Conservation (phyloP, 352 stramenopile species). For the Ophiocytium majus region DNA sequence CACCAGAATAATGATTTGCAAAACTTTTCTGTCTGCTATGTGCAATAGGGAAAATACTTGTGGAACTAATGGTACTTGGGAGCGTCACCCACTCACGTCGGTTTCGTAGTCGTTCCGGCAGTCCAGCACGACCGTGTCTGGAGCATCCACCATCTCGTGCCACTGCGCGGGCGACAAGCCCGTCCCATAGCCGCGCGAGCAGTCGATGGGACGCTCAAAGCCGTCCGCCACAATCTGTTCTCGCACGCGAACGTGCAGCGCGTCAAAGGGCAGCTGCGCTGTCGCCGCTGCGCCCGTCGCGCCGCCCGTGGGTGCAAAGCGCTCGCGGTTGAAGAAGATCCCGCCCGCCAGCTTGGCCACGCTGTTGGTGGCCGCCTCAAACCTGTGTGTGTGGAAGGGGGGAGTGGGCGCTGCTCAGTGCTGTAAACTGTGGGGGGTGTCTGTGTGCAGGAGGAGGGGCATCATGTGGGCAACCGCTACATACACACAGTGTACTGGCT, state of each 20-base stretch:
- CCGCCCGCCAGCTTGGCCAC: slow-evolving; percentile 62
- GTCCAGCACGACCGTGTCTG: slow-evolving; percentile 67
- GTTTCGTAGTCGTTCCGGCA: slow-evolving; percentile 76
- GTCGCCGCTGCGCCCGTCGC: background rate
- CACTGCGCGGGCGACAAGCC: slow-evolving; percentile 73
- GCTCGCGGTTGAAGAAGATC: slow-evolving; percentile 35
- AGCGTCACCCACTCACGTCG: slow-evolving; percentile 71
- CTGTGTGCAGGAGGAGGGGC: no score
- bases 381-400: no score
- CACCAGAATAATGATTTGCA: no score
- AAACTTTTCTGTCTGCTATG: no score
- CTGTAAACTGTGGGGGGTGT: no score
- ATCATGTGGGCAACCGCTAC: no score
- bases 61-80: no score
- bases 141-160: slow-evolving; percentile 61
- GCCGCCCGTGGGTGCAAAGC: background rate
- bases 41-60: no score
- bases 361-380: slow-evolving; percentile 65
- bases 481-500: no score
- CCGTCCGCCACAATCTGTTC: slow-evolving; percentile 83
- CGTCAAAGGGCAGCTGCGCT: slow-evolving; percentile 44
- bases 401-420: no score
- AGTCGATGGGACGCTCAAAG: slow-evolving; percentile 55
- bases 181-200: slow-evolving; percentile 22
- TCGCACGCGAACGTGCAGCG: slow-evolving; percentile 80